Conservation (phyloP, 331 rosid genomes). For the Malus hybrid region DNA sequence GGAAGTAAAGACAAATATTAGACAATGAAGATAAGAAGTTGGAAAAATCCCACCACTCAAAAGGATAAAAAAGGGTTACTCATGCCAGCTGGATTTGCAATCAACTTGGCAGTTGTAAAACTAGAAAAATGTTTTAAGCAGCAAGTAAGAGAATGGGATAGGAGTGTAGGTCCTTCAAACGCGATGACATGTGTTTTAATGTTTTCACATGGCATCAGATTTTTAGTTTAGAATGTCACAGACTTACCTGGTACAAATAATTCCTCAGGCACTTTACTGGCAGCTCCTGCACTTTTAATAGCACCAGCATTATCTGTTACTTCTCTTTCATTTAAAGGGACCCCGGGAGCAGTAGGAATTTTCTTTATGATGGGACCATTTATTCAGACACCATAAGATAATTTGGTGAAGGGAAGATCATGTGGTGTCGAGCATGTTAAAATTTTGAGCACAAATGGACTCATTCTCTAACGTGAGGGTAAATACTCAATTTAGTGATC, state of each 20-base stretch:
- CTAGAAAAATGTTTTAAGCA: background rate
- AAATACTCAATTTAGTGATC: slow-evolving; percentile 51
- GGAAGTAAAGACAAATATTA: too few species aligned
- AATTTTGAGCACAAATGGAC: slow-evolving; percentile 34
- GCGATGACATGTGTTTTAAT: too few species aligned
- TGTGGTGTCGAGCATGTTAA: background rate
- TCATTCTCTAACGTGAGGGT: slow-evolving; percentile 35
- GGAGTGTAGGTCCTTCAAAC: too few species aligned
- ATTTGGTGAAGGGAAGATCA: slow-evolving; percentile 11
- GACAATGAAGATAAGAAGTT: too few species aligned
- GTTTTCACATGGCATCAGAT: too few species aligned
- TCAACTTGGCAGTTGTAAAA: too few species aligned
- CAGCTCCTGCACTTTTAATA: slow-evolving; percentile 27
- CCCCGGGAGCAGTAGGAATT: slow-evolving; percentile 20
- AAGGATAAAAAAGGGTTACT: background rate
- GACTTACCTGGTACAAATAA: slow-evolving; percentile 64
- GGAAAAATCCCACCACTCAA: too few species aligned
- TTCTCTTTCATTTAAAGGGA: slow-evolving; percentile 13
- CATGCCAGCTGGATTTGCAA: background rate
- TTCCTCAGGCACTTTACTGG: slow-evolving; percentile 43
- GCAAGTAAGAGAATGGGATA: background rate
- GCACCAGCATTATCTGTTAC: slow-evolving; percentile 29
- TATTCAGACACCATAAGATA: slow-evolving; percentile 20
- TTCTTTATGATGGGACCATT: slow-evolving; percentile 40
- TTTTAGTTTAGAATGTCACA: too few species aligned